Base-by-base conservation (phyloP, 768 basidiomycete genomes). In the Kwoniella dejecticola region DNA sequence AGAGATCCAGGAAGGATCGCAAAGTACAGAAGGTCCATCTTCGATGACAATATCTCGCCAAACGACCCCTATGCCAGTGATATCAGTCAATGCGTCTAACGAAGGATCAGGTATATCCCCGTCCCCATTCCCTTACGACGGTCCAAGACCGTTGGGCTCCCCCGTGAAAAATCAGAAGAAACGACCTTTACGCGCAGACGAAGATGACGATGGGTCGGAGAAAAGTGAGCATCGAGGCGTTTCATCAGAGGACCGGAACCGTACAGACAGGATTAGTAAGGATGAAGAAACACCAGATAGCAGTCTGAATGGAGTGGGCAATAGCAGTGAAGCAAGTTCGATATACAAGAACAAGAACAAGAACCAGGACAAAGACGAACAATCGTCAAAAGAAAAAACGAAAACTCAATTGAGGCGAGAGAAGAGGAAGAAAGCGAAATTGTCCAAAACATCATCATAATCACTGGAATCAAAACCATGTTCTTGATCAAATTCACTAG, bases 381-480 rank as follows among this genome's bases (percentile, higher is more conserved):
- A 13, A 4, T 17, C 40, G 38, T 21, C 54, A 10, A 11, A 10
- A 21, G 21, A 10, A 15, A 46, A 33, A 36, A 38, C 46, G n/a
- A 67, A 63, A 30, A 57, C 62, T 7, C 57, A 63, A 30, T 15
- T 50, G 15, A 29, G 66, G n/a, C 26, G 66, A 17, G 62, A 63
- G 58, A 63, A 67, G 44, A 49, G 66, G 47, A 67, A 61, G 44
- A 44, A 27, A 29, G 59, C 59, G n/a, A 65, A 57, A 48, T 41
- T 65, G 24, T 40, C 45, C 15, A 47, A 65, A 38, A 27, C 60
- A 12, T 24, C 40, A 27, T 21, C 27, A 52, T 23, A 38, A 24
- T 21, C 52, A 21, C 36, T 17, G 4, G 26, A n/a, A 15, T 19
- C 29, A 15, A 29, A 49, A 19, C 8, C 45, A 29, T 33, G n/a